Evolutionary conservation across 306 rosid genomes (phyloP).

Genomic region (Trifolium fragiferum): DNA sequence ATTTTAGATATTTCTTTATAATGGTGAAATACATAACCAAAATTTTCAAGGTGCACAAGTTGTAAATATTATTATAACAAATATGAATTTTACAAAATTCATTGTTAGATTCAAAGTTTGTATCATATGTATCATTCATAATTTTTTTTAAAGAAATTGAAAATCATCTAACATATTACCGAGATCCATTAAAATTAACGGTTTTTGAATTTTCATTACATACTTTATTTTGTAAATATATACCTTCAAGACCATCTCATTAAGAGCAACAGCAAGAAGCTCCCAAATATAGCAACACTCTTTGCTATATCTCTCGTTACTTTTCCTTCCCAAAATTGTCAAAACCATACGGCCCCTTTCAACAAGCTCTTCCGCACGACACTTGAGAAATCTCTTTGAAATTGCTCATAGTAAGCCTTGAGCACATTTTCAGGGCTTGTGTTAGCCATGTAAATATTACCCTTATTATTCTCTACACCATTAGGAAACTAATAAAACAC

Average conservation of each 20-base stretch:
- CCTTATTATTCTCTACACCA: constrained; percentile 58
- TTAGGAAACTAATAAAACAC: constrained; percentile 54
- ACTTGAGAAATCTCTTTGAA: constrained; percentile 58
- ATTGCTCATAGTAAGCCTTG: constrained; percentile 55
- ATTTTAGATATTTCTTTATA: too few relatives aligned
- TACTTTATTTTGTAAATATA: not conserved
- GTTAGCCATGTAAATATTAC: constrained; percentile 55
- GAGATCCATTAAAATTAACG: too few relatives aligned
- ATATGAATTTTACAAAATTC: too few relatives aligned
- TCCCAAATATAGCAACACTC: constrained; percentile 67
- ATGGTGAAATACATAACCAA: too few relatives aligned
- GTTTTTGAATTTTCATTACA: too few relatives aligned
- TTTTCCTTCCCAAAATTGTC: constrained; percentile 61
- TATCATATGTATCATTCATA: too few relatives aligned
- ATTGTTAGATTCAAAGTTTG: too few relatives aligned
- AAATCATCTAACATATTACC: too few relatives aligned
- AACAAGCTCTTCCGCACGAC: constrained; percentile 58
- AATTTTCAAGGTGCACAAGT: too few relatives aligned
- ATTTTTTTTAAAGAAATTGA: too few relatives aligned
- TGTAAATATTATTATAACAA: too few relatives aligned
- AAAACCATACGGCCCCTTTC: constrained; percentile 60
- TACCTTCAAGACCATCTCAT: constrained; percentile 55
- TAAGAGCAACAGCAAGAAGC: constrained; percentile 59
- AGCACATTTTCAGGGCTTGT: constrained; percentile 56
- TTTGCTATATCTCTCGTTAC: constrained; percentile 54